Percentiles rank a stretch among this genome's conserved stretches.
Evolutionary conservation across 768 basidiomycete species (phyloP).

Genomic region (Boletus edulis): DNA sequence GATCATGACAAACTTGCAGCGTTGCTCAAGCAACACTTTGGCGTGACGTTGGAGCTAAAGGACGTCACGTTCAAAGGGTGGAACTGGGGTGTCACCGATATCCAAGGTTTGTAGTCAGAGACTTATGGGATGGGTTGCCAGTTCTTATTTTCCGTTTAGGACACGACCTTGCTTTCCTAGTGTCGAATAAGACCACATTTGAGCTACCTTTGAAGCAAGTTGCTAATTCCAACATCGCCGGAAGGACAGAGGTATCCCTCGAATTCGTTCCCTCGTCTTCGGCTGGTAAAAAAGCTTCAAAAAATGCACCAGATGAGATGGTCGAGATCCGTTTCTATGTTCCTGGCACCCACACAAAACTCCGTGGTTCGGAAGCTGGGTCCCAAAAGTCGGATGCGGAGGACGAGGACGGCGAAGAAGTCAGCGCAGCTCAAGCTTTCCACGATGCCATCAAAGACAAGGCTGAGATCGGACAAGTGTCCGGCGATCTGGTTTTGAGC

Average conservation of each 20-base stretch:
- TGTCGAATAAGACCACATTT: slow-evolving; percentile 85
- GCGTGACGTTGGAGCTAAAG: slow-evolving; percentile 76
- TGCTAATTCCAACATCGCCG: slow-evolving; percentile 96
- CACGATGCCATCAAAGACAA: slow-evolving; percentile 95
- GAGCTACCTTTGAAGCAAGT: slow-evolving; percentile 85
- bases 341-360: slow-evolving; percentile 71
- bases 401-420: slow-evolving; percentile 67
- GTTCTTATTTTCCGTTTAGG: slow-evolving; percentile 44
- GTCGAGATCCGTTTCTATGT: slow-evolving; percentile 97
- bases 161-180: slow-evolving; percentile 86
- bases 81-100: slow-evolving; percentile 98
- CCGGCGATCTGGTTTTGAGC: slow-evolving; percentile 88
- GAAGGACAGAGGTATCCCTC: slow-evolving; percentile 97
- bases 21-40: slow-evolving; percentile 85
- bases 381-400: slow-evolving; percentile 74
- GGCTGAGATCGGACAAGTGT: slow-evolving; percentile 89
- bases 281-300: slow-evolving; percentile 41
- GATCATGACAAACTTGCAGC: slow-evolving; percentile 86
- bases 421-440: slow-evolving; percentile 93
- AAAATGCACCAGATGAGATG: slow-evolving; percentile 71
- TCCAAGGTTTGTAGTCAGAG: slow-evolving; percentile 65
- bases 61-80: slow-evolving; percentile 92
- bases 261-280: slow-evolving; percentile 68
- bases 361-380: slow-evolving; percentile 66
- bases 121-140: not conserved